Evolutionary conservation across 441 rosid genomes (phyloP), one percentile per base, ranked within the genome.

Genomic region (Kokia cookei): DNA sequence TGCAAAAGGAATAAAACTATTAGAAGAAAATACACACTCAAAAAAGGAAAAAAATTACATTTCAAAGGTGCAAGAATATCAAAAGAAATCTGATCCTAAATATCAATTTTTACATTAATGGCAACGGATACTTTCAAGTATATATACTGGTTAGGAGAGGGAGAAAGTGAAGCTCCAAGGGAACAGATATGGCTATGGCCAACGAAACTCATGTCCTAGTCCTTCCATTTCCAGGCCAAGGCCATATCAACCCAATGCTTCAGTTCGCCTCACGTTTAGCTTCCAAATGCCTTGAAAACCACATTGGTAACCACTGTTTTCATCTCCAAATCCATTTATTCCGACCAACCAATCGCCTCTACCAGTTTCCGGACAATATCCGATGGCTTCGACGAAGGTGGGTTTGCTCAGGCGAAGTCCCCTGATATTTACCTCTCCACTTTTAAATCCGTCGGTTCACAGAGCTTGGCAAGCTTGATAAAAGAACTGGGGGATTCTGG

Each of bases 181-280:
- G 0, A 42, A 0, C 11, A 1, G n/a, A 7, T 5, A 22, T 3
- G 14, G 5, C 15, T 6, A 65, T 65, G 69, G 69, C 1, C 11
- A 10, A 19, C 2, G 32, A 12, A 35, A 12, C 78, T 65, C 84
- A 83, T 26, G 84, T 89, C 37, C 35, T 87, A 45, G 82, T 84
- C 3, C 62, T 89, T 9, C 80, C 88, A 3, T 83, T 78, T 62
- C 86, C 88, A 0, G 65, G 73, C 22, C 90, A 87, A 80, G 93
- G 92, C 6, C 92, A 87, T 73, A 76, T 89, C 15, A 91, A 87
- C 73, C 91, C 92, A 24, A 84, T 91, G 84, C 85, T 91, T 40
- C 91, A 89, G 19, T 85, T 91, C 80, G 82, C 85, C 7, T 84
- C 80, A 73, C 89, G 93, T 26, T 55, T 91, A 9, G 78, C 74